Evolutionary conservation across 768 basidiomycete genomes (phyloP).

Genomic region (Suillus fuscotomentosus): DNA sequence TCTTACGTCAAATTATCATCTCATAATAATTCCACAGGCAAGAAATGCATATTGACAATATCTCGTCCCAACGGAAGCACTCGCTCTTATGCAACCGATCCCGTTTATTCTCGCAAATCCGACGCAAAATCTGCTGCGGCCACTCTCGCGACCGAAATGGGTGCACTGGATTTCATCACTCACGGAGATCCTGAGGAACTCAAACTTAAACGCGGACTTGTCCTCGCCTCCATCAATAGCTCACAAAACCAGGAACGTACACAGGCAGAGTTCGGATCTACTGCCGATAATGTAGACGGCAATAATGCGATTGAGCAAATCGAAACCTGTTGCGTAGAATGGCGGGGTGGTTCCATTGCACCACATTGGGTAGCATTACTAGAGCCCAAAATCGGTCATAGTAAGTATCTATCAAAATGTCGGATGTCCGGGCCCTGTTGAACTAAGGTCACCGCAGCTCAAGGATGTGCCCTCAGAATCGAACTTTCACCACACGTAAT

Average conservation of each 20-base stretch:
- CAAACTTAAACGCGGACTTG: slow-evolving; percentile 33
- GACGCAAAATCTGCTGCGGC: slow-evolving; percentile 58
- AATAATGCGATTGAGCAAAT: slow-evolving; percentile 39
- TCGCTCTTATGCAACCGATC: slow-evolving; percentile 54
- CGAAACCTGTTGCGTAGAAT: slow-evolving; percentile 53
- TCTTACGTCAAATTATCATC: neutral
- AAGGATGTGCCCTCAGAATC: slow-evolving; percentile 59
- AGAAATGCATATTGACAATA: slow-evolving; percentile 62
- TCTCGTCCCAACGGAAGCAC: slow-evolving; percentile 49
- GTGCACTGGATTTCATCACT: slow-evolving; percentile 58
- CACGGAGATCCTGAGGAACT: slow-evolving; percentile 40
- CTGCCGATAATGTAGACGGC: neutral
- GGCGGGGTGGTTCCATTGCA: slow-evolving; percentile 49
- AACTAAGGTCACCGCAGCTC: slow-evolving; percentile 30
- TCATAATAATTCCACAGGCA: slow-evolving; percentile 35
- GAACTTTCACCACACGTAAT: slow-evolving; percentile 47
- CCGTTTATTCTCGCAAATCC: slow-evolving; percentile 39
- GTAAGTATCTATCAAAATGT: slow-evolving; percentile 32
- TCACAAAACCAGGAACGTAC: slow-evolving; percentile 21
- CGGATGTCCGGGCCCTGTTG: neutral
- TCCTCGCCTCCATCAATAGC: slow-evolving; percentile 24
- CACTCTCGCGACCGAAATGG: slow-evolving; percentile 53
- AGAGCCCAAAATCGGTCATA: slow-evolving; percentile 42
- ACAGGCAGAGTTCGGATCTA: neutral
- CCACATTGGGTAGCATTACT: slow-evolving; percentile 54